These are phyloP conservation scores for Scutellaria galericulata DNA, from an alignment of 257 asterid genomes.

Conservation along the genomic window DNA sequence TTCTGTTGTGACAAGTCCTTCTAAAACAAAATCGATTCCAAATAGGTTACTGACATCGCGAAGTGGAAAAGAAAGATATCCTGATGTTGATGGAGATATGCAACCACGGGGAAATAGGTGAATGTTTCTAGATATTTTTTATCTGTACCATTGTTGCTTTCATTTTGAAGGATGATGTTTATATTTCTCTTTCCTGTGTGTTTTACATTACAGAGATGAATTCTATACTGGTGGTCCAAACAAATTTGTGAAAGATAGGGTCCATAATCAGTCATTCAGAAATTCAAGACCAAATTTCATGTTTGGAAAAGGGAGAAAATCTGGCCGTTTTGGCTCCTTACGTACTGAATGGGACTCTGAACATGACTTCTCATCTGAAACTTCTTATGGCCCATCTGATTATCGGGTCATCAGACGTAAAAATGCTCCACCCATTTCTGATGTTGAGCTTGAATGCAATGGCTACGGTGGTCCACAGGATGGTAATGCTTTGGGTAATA, in stretches of 20 bases:
- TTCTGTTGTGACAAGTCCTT: slow-evolving; percentile 48
- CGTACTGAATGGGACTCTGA: slow-evolving; percentile 71
- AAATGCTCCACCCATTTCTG: slow-evolving; percentile 51
- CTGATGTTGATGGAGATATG: slow-evolving; percentile 59
- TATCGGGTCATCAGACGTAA: slow-evolving; percentile 65
- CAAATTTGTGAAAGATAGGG: slow-evolving; percentile 63
- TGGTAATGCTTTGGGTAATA: slow-evolving; percentile 38
- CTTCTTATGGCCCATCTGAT: slow-evolving; percentile 52
- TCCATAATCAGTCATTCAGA: slow-evolving; percentile 59
- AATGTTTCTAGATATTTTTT: slow-evolving; percentile 28
- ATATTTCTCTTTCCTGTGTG: slow-evolving; percentile 29
- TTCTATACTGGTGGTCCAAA: slow-evolving; percentile 54
- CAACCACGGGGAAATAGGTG: slow-evolving; percentile 72
- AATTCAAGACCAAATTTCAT: slow-evolving; percentile 60
- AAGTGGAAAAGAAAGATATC: slow-evolving; percentile 71
- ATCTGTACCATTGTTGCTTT: slow-evolving; percentile 18
- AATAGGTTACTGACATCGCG: slow-evolving; percentile 53
- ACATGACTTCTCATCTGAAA: slow-evolving; percentile 57
- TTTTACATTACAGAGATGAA: slow-evolving; percentile 64
- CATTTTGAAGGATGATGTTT: slow-evolving; percentile 30
- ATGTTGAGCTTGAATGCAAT: slow-evolving; percentile 53
- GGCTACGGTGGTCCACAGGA: slow-evolving; percentile 53
- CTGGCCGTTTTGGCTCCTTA: slow-evolving; percentile 54
- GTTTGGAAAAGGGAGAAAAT: slow-evolving; percentile 72
- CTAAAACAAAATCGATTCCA: slow-evolving; percentile 52